phyloP scores from a whole-genome alignment of 208 protist genomes.

The Crithidia bombi region DNA sequence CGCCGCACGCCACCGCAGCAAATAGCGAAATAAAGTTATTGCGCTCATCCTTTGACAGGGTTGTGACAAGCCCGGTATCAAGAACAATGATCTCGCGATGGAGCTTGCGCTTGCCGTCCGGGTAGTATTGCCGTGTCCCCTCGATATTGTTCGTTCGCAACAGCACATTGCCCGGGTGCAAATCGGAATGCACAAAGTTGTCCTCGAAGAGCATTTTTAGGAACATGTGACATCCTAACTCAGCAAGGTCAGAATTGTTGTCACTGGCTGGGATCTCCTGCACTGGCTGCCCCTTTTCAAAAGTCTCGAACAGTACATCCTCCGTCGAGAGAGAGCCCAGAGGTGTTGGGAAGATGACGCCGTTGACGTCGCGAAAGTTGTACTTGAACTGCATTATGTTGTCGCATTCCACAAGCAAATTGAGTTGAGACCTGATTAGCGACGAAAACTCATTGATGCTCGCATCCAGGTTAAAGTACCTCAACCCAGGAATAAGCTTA shows the following conservation, averaged over 20 bases:
- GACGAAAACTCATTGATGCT: slow-evolving; percentile 80
- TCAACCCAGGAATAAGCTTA: slow-evolving; percentile 55
- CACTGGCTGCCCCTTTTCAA: slow-evolving; percentile 82
- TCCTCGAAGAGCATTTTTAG: slow-evolving; percentile 96
- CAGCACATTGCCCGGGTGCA: slow-evolving; percentile 94
- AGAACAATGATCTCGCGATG: slow-evolving; percentile 82
- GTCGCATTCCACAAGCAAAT: slow-evolving; percentile 83
- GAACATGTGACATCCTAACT: slow-evolving; percentile 91
- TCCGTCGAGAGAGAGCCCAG: slow-evolving; percentile 60
- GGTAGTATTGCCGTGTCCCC: slow-evolving; percentile 48
- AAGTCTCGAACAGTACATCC: slow-evolving; percentile 90
- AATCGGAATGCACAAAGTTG: slow-evolving; percentile 95
- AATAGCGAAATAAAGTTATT: slow-evolving; percentile 95
- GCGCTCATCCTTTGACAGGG: slow-evolving; percentile 78
- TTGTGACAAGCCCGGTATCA: slow-evolving; percentile 91
- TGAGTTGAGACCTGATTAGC: slow-evolving; percentile 85
- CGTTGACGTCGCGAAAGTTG: slow-evolving; percentile 77
- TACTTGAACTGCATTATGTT: slow-evolving; percentile 86
- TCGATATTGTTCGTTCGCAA: slow-evolving; percentile 57
- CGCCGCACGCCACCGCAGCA: slow-evolving; percentile 83
- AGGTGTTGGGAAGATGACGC: slow-evolving; percentile 86
- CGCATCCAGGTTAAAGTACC: slow-evolving; percentile 71
- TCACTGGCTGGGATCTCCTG: slow-evolving; percentile 49
- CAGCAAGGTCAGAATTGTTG: slow-evolving; percentile 69
- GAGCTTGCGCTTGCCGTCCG: slow-evolving; percentile 68